Evolutionary conservation across 2,329 filamentous ascomycete genomes (phyloP).

Genomic region (Alternaria conjuncta): DNA sequence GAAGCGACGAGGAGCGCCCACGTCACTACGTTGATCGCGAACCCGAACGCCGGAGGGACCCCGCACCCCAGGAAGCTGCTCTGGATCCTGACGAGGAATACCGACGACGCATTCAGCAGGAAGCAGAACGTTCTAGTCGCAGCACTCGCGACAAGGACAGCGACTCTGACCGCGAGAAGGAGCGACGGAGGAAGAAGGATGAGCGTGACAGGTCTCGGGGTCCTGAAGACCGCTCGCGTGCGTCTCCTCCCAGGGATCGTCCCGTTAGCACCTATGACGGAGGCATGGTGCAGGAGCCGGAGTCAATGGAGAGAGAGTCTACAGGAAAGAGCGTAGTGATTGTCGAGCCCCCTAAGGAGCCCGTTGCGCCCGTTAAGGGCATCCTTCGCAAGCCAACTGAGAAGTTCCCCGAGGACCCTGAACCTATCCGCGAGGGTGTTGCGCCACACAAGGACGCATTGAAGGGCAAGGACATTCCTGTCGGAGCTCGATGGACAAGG

Average conservation of each 20-base stretch:
- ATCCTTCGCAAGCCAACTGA: slow-evolving; percentile 84
- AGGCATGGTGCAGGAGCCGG: slow-evolving; percentile 44
- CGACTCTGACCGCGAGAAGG: slow-evolving; percentile 44
- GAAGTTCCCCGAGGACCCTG: slow-evolving; percentile 85
- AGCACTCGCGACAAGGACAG: slow-evolving; percentile 36
- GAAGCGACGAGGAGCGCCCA: slow-evolving; percentile 43
- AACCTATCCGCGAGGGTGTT: slow-evolving; percentile 85
- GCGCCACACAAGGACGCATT: slow-evolving; percentile 90
- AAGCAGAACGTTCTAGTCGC: slow-evolving; percentile 49
- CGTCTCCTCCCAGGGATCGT: slow-evolving; percentile 33
- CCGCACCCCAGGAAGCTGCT: slow-evolving; percentile 33
- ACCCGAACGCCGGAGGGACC: slow-evolving; percentile 42
- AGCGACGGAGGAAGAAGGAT: slow-evolving; percentile 44
- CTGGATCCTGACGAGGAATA: slow-evolving; percentile 60
- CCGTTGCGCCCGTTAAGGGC: slow-evolving; percentile 71
- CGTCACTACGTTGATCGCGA: slow-evolving; percentile 48
- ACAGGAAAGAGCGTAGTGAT: slow-evolving; percentile 56
- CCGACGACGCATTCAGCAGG: slow-evolving; percentile 55
- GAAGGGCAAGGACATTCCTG: slow-evolving; percentile 69
- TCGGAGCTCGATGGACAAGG: slow-evolving; percentile 89
- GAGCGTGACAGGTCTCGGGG: slow-evolving; percentile 41
- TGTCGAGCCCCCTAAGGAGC: slow-evolving; percentile 74
- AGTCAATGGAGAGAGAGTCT: slow-evolving; percentile 31
- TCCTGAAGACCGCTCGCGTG: slow-evolving; percentile 33
- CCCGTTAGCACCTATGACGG: slow-evolving; percentile 36